A percentile compares a stretch with the other conserved stretches of the same genome.
These are phyloP conservation scores for Penicillium paneum DNA, from an alignment of 2,329 filamentous ascomycete species.

Conservation along the genomic window DNA sequence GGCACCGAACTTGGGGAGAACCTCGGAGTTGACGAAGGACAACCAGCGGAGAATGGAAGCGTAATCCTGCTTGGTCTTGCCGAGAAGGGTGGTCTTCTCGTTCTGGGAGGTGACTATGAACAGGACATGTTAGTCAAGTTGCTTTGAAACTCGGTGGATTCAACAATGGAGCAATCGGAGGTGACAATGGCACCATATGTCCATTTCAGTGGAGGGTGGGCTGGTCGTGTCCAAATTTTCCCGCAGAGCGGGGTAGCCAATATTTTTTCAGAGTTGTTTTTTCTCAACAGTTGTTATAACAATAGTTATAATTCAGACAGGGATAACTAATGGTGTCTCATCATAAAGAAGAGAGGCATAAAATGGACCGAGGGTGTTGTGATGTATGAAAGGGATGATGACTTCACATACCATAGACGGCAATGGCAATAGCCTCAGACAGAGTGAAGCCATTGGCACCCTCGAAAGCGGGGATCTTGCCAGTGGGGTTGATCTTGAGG, in stretches of 20 bases:
- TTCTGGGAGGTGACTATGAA: conserved; percentile 91
- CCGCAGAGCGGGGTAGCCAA: conserved; percentile 52
- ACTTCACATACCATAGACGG: conserved; percentile 84
- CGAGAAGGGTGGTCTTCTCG: conserved; percentile 98
- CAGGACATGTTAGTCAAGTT: conserved; percentile 26
- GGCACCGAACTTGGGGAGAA: conserved; percentile 67
- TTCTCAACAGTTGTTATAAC: conserved; percentile 69
- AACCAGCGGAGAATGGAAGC: conserved; percentile 97
- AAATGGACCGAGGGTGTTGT: conserved; percentile 1
- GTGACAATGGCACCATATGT: conserved; percentile 13
- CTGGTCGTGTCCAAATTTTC: conserved; percentile 16
- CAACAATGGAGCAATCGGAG: conserved; percentile 16
- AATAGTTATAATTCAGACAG: conserved; percentile 93
- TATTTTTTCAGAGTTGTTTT: conserved; percentile 63
- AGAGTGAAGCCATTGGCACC: conserved; percentile 88
- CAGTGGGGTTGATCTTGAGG: conserved; percentile 78
- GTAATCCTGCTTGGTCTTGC: conserved; percentile 99
- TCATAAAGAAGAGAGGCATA: conserved; percentile 47
- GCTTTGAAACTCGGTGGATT: conserved; percentile 7
- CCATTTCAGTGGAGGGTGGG: conserved; percentile 14
- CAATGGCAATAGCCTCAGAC: conserved; percentile 87
- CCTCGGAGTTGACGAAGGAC: conserved; percentile 91
- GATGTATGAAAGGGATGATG: conserved; percentile 4
- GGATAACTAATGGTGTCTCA: conserved; percentile 95
- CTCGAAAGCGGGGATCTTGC: conserved; percentile 90